phyloP scores from a whole-genome alignment of 208 protist genomes.

The Leishmania aethiopica region DNA sequence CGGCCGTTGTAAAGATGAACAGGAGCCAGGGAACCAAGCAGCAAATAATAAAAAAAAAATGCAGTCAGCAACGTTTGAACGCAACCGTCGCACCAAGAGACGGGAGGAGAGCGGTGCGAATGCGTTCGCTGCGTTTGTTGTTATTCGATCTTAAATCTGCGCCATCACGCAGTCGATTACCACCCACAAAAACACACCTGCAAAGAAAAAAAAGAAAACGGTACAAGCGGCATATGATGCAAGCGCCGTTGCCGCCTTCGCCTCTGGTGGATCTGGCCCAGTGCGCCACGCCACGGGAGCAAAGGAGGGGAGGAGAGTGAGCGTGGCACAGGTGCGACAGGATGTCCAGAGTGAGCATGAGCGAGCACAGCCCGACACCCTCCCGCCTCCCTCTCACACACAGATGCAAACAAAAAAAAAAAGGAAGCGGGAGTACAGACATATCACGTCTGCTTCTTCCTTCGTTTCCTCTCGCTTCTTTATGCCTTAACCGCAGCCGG shows the following conservation, averaged over 20 bases:
- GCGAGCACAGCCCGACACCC: background rate
- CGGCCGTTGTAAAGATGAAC: too few species aligned
- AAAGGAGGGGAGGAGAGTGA: background rate
- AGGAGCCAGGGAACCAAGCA: too few species aligned
- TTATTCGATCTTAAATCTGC: slow-evolving; percentile 3
- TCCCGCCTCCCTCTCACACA: too few species aligned
- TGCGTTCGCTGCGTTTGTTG: background rate
- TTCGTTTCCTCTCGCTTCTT: background rate
- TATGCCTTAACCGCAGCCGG: background rate
- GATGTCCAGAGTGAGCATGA: background rate
- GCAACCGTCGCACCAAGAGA: background rate
- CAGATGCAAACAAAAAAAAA: background rate
- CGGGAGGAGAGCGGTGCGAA: background rate
- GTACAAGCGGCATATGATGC: background rate
- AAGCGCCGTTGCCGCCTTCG: too few species aligned
- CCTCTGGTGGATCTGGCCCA: background rate
- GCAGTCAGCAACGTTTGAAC: background rate
- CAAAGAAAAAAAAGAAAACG: background rate
- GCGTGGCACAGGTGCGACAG: background rate
- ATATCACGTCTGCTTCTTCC: background rate
- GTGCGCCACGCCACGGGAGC: background rate
- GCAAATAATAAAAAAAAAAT: slow-evolving; percentile 3
- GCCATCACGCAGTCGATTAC: background rate
- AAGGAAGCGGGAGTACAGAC: background rate
- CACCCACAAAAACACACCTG: background rate